Conservation (phyloP, 495 filamentous ascomycete species). For the Podospora pseudoanserina region DNA sequence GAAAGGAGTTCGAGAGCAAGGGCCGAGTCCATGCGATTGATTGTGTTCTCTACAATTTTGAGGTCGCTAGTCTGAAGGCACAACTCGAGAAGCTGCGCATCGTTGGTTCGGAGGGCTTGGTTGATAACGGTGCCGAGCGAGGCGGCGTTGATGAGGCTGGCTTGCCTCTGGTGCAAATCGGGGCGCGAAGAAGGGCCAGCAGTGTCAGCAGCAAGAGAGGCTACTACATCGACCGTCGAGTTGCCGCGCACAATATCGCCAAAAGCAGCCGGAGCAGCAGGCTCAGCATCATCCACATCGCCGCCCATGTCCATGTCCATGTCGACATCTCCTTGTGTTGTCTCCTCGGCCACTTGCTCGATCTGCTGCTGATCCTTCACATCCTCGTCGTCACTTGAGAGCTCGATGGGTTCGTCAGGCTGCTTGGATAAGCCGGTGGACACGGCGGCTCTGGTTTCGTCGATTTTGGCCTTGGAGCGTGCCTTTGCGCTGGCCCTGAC, state of each 20-base stretch:
- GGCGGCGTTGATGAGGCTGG: constrained; percentile 60
- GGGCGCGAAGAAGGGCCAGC: constrained; percentile 21
- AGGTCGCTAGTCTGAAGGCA: constrained; percentile 78
- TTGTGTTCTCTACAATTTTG: constrained; percentile 74
- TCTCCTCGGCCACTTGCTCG: neutral
- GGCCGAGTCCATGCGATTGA: constrained; percentile 81
- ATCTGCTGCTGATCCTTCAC: neutral
- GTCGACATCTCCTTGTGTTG: constrained; percentile 7
- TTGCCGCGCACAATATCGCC: constrained; percentile 78
- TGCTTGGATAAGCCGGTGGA: constrained; percentile 28
- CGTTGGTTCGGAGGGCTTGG: constrained; percentile 89
- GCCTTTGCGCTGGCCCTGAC: constrained; percentile 59
- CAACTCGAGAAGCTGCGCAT: constrained; percentile 80
- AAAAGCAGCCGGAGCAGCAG: constrained; percentile 62
- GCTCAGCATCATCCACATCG: constrained; percentile 40
- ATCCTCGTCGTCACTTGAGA: constrained; percentile 49
- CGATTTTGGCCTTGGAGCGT: constrained; percentile 59
- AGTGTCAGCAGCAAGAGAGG: constrained; percentile 47
- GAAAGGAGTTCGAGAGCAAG: constrained; percentile 74
- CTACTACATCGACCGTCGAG: constrained; percentile 74
- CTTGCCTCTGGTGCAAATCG: constrained; percentile 35
- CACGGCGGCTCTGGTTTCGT: constrained; percentile 72
- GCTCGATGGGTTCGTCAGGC: constrained; percentile 43
- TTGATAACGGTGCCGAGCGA: constrained; percentile 87
- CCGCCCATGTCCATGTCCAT: constrained; percentile 15